These are phyloP conservation scores for Exserohilum turcica DNA, from an alignment of 2,329 filamentous ascomycete species.

Conservation along the genomic window DNA sequence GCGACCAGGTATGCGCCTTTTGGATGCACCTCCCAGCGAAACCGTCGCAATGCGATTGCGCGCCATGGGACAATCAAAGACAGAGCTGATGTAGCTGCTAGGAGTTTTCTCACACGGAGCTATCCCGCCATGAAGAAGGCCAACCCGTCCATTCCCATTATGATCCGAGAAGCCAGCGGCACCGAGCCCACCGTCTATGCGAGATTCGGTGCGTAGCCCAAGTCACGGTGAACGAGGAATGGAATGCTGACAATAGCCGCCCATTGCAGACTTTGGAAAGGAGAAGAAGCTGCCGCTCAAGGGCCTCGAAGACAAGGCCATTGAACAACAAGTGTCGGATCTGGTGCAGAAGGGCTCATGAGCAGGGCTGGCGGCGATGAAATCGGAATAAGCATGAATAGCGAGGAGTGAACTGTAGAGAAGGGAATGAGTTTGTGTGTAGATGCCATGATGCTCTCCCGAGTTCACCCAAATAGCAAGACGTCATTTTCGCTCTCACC, in stretches of 20 bases:
- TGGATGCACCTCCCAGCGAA: background rate
- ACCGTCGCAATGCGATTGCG: conserved; percentile 4
- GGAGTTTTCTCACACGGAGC: conserved; percentile 85
- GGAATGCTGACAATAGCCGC: background rate
- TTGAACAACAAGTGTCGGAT: conserved; percentile 69
- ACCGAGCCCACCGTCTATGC: conserved; percentile 87
- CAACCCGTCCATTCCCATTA: conserved; percentile 91
- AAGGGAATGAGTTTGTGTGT: background rate
- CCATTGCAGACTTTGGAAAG: conserved; percentile 63
- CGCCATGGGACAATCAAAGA: background rate
- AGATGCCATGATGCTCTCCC: background rate
- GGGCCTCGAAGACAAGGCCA: conserved; percentile 72
- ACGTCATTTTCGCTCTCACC: no score
- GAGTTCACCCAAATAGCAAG: background rate
- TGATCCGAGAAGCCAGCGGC: conserved; percentile 89
- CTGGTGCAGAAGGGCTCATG: conserved; percentile 58
- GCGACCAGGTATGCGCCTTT: conserved; percentile 71
- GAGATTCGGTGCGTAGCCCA: conserved; percentile 74
- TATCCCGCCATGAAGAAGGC: conserved; percentile 99
- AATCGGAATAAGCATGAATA: background rate
- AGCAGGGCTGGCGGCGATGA: background rate
- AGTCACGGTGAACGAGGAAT: background rate
- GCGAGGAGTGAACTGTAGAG: background rate
- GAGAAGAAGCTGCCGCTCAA: conserved; percentile 68
- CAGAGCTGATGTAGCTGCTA: conserved; percentile 46